Conservation (phyloP, 305 asterid species). For the Fraxinus sp. region DNA sequence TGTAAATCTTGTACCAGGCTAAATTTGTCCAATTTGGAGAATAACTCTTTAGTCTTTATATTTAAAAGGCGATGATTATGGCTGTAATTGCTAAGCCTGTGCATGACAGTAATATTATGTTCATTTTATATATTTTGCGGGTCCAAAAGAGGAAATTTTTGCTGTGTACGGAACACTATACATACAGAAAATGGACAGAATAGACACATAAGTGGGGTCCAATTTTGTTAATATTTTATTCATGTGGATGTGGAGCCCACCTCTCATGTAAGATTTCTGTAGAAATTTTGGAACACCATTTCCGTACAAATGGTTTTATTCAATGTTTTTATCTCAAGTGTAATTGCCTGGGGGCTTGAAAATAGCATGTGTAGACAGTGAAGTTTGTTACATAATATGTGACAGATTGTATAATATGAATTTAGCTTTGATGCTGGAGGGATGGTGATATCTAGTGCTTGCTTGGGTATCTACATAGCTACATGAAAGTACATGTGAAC, state of each 20-base stretch:
- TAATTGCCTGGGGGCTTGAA: slow-evolving; percentile 18
- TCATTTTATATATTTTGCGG: slow-evolving; percentile 2
- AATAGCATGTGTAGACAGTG: slow-evolving; percentile 22
- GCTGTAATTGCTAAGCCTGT: slow-evolving; percentile 19
- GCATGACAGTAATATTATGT: slow-evolving; percentile 15
- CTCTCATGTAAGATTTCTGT: too few relatives aligned
- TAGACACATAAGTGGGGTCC: too few relatives aligned
- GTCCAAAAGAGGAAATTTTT: slow-evolving; percentile 25
- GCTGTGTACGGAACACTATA: too few relatives aligned
- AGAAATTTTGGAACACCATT: too few relatives aligned
- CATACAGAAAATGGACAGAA: too few relatives aligned
- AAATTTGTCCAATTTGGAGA: slow-evolving; percentile 1
- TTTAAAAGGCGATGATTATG: slow-evolving; percentile 22
- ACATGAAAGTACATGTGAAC: neutral
- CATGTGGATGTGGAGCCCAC: too few relatives aligned
- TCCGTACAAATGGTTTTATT: too few relatives aligned
- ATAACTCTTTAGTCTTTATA: slow-evolving; percentile 21
- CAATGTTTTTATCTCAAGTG: neutral
- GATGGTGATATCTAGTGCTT: neutral
- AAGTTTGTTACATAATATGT: slow-evolving; percentile 19
- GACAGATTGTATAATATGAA: slow-evolving; percentile 25
- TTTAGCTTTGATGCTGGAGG: slow-evolving; percentile 24
- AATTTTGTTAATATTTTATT: too few relatives aligned
- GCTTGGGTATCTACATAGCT: neutral
- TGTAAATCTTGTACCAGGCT: neutral